phyloP scores from a whole-genome alignment of 2,329 filamentous ascomycete genomes.

The Monilinia polystroma region DNA sequence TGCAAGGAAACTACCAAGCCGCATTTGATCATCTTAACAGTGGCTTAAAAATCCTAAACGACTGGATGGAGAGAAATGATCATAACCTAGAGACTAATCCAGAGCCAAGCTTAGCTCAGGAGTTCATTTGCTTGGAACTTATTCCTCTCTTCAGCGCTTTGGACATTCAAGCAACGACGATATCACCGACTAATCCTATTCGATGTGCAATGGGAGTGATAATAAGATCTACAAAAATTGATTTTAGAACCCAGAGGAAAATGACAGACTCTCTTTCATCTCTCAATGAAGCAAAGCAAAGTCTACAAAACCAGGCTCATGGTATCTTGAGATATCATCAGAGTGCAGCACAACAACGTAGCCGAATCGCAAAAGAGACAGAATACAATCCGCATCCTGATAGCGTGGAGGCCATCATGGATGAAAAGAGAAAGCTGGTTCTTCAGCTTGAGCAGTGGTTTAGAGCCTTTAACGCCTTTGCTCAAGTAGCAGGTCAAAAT shows the following conservation, averaged over 20 bases:
- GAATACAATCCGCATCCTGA: background rate
- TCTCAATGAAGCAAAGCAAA: conserved; percentile 14
- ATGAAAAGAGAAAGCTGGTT: conserved; percentile 1
- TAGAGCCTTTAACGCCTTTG: conserved; percentile 3
- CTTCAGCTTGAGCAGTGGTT: conserved; percentile 15
- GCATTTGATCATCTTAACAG: conserved; percentile 29
- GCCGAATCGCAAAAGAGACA: too few relatives aligned
- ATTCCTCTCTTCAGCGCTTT: conserved; percentile 14
- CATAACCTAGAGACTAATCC: background rate
- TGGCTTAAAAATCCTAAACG: conserved; percentile 25
- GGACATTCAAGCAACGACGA: conserved; percentile 7
- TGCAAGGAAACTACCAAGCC: conserved; percentile 27
- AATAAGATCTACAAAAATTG: background rate
- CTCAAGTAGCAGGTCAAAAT: background rate
- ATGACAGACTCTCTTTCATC: background rate
- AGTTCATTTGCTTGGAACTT: conserved; percentile 12
- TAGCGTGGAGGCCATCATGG: background rate
- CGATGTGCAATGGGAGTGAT: background rate
- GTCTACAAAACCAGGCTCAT: conserved; percentile 10
- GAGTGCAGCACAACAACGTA: background rate
- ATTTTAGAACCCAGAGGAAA: background rate
- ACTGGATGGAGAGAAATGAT: conserved; percentile 3
- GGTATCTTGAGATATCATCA: conserved; percentile 10
- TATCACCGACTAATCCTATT: conserved; percentile 6
- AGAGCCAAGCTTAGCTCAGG: background rate